Conservation (phyloP, 2,329 filamentous ascomycete species). For the Venturia pyrina region DNA sequence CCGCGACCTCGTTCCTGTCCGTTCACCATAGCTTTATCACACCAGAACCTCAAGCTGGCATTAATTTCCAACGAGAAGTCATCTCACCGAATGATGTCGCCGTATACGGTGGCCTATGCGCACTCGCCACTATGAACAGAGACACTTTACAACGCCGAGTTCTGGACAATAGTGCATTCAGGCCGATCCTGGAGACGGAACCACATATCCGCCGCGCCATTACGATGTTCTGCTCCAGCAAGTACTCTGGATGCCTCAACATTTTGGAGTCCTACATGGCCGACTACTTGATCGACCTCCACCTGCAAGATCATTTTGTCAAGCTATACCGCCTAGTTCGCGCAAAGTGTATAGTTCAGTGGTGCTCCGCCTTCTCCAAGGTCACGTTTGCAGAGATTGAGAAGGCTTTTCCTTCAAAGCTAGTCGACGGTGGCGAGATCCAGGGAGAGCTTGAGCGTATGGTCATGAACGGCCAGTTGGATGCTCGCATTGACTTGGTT, state of each 20-base stretch:
- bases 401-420: slow-evolving; percentile 53
- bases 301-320: slow-evolving; percentile 65
- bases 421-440: slow-evolving; percentile 35
- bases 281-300: slow-evolving; percentile 85
- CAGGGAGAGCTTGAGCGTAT: slow-evolving; percentile 67
- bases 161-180: slow-evolving; percentile 76
- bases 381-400: slow-evolving; percentile 75
- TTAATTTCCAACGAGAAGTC: slow-evolving; percentile 57
- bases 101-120: slow-evolving; percentile 81
- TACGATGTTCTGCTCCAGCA: slow-evolving; percentile 76
- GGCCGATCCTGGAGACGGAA: slow-evolving; percentile 81
- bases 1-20: slow-evolving; percentile 61
- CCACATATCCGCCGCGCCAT: slow-evolving; percentile 90
- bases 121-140: slow-evolving; percentile 81
- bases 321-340: slow-evolving; percentile 66
- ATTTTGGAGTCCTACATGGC: slow-evolving; percentile 71
- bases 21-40: slow-evolving; percentile 42
- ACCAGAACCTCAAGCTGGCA: slow-evolving; percentile 32
- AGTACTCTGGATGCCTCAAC: slow-evolving; percentile 75
- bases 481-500: slow-evolving; percentile 77
- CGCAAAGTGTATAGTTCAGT: slow-evolving; percentile 86
- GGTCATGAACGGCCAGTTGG: slow-evolving; percentile 61
- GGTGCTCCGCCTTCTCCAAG: slow-evolving; percentile 80
- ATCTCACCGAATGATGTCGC: slow-evolving; percentile 81
- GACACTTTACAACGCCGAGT: slow-evolving; percentile 63